These are phyloP conservation scores for Amanita polypyramis DNA, from an alignment of 768 basidiomycete species.

Conservation along the genomic window DNA sequence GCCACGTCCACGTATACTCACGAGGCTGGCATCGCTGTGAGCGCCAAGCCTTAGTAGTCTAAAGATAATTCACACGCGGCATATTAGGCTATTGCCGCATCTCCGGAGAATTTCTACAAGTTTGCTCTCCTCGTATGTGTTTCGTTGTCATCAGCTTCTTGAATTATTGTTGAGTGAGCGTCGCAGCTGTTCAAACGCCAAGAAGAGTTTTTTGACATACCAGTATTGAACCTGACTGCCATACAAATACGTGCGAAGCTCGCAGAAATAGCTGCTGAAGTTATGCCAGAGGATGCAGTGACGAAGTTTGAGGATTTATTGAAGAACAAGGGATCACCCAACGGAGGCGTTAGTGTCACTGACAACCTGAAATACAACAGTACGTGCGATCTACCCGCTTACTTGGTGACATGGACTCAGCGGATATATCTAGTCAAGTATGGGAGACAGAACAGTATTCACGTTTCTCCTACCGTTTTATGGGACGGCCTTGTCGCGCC, in stretches of 20 bases:
- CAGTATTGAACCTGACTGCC: constrained; percentile 54
- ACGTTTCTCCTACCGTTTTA: constrained; percentile 78
- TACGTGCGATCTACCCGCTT: constrained; percentile 24
- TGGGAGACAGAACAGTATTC: constrained; percentile 83
- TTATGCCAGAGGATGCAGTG: constrained; percentile 40
- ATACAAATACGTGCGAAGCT: constrained; percentile 69
- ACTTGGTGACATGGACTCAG: not conserved
- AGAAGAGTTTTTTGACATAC: constrained; percentile 72
- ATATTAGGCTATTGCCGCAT: constrained; percentile 51
- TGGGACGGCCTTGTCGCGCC: constrained; percentile 68
- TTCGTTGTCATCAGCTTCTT: not conserved
- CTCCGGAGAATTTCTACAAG: constrained; percentile 73
- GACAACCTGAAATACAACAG: constrained; percentile 86
- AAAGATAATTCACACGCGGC: not conserved
- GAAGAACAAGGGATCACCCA: constrained; percentile 48
- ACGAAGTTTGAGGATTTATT: constrained; percentile 53
- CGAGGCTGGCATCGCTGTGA: constrained; percentile 75
- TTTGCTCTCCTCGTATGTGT: constrained; percentile 54
- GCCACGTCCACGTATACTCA: constrained; percentile 62
- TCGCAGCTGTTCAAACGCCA: constrained; percentile 70
- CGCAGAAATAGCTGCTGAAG: constrained; percentile 40
- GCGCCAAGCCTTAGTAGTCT: constrained; percentile 11
- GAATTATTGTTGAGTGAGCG: not conserved
- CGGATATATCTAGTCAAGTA: constrained; percentile 63
- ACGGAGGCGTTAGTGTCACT: constrained; percentile 76